Evolutionary conservation across 176 grass and related monocot species (phyloP).

Genomic region (Ampelocalamus luodianensis): DNA sequence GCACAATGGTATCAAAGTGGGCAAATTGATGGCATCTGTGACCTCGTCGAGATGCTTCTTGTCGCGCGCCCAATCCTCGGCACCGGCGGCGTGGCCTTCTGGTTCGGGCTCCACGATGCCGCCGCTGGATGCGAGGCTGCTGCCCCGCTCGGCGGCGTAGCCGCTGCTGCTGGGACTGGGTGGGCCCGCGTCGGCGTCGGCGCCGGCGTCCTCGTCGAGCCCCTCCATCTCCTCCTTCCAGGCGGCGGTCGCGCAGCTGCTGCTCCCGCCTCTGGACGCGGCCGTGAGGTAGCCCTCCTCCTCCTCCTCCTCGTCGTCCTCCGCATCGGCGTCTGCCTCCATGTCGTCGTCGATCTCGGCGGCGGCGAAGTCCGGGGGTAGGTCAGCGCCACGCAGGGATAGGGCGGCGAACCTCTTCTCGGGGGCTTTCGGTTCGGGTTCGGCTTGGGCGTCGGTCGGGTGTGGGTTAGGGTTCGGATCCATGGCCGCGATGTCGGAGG

Average conservation of each 20-base stretch:
- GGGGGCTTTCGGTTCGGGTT: neutral
- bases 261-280: slow-evolving; percentile 53
- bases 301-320: slow-evolving; percentile 18
- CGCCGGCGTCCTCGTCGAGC: slow-evolving; percentile 27
- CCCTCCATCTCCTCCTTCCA: slow-evolving; percentile 46
- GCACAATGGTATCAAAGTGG: neutral
- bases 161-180: slow-evolving; percentile 89
- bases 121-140: slow-evolving; percentile 76
- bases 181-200: slow-evolving; percentile 39
- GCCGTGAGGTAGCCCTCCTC: slow-evolving; percentile 52
- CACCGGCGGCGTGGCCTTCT: neutral
- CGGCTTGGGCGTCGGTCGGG: neutral
- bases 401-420: slow-evolving; percentile 36
- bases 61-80: slow-evolving; percentile 62
- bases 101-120: slow-evolving; percentile 54
- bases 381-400: slow-evolving; percentile 49
- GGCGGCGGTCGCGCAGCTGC: slow-evolving; percentile 18
- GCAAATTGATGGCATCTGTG: neutral
- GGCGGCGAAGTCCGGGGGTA: slow-evolving; percentile 66
- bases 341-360: slow-evolving; percentile 46
- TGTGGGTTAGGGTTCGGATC: slow-evolving; percentile 57
- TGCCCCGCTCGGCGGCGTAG: slow-evolving; percentile 88
- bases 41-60: slow-evolving; percentile 88
- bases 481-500: slow-evolving; percentile 16
- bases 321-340: neutral